Conservation (phyloP, 1,139 yeast genomes). For the Yamadazyma atmosphaerica region DNA sequence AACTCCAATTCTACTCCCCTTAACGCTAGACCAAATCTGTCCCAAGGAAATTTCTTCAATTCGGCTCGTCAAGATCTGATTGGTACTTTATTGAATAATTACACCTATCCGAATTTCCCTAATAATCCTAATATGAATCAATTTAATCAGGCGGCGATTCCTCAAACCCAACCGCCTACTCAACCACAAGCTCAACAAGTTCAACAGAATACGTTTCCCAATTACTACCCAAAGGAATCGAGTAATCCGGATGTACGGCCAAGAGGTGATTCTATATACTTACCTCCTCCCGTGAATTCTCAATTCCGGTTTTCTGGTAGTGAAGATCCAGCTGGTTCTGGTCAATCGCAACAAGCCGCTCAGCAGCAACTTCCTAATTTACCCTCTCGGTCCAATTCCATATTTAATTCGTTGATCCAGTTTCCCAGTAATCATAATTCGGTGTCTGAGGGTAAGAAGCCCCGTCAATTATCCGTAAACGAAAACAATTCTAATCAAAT, state of each 20-base stretch:
- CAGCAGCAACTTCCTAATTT: conserved; percentile 1
- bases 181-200: neutral
- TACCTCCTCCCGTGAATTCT: conserved; percentile 27
- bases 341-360: conserved; percentile 1
- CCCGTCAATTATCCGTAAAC: conserved; percentile 17
- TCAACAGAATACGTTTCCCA: neutral
- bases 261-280: conserved; percentile 31
- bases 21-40: neutral
- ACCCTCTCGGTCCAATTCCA: conserved; percentile 39
- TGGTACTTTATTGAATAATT: conserved; percentile 20
- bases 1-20: neutral
- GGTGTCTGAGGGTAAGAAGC: conserved; percentile 8
- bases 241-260: conserved; percentile 24
- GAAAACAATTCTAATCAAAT: conserved; percentile 21
- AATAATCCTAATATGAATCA: conserved; percentile 5
- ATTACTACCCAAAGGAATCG: conserved; percentile 1
- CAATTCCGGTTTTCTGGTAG: conserved; percentile 8
- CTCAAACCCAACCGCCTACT: conserved; percentile 1
- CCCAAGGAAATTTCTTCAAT: too few relatives aligned
- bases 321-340: conserved; percentile 16
- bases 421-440: conserved; percentile 38
- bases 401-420: conserved; percentile 43
- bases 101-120: conserved; percentile 15
- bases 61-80: conserved; percentile 21
- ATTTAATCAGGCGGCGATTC: conserved; percentile 5